Percentiles rank a stretch among this genome's conserved stretches.
Conservation (phyloP, 139 green algal genomes). For the Coccomyxa sp. region DNA sequence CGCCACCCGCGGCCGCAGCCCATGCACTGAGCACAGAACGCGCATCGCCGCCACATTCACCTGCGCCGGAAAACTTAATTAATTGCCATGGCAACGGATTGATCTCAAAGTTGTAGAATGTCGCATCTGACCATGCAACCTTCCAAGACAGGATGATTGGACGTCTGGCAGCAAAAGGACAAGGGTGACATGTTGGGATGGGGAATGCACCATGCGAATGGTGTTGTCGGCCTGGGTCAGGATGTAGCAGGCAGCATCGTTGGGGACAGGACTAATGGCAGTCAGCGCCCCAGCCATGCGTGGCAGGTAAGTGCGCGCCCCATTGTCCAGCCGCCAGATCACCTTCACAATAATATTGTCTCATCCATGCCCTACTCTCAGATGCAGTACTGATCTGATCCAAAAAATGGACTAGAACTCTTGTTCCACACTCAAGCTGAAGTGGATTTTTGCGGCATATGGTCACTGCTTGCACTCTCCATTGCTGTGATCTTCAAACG, state of each 20-base stretch:
- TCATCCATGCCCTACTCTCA: neutral
- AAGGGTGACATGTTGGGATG: neutral
- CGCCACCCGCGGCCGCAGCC: constrained; percentile 31
- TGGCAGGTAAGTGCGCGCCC: constrained; percentile 44
- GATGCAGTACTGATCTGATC: neutral
- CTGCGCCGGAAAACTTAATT: constrained; percentile 1
- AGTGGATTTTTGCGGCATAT: neutral
- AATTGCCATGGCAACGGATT: too few relatives aligned
- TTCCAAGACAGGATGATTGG: too few relatives aligned
- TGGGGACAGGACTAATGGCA: constrained; percentile 23
- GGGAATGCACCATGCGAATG: constrained; percentile 43
- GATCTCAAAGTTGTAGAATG: too few relatives aligned
- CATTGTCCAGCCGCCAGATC: constrained; percentile 64
- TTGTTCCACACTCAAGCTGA: neutral
- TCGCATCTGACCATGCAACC: too few relatives aligned
- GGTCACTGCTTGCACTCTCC: neutral
- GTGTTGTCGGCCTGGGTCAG: constrained; percentile 72
- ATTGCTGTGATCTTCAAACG: neutral
- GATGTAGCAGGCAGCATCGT: constrained; percentile 49
- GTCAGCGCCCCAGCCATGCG: constrained; percentile 67
- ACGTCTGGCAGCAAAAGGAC: too few relatives aligned
- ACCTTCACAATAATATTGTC: constrained; percentile 30
- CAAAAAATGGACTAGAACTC: neutral
- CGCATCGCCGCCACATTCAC: constrained; percentile 47
- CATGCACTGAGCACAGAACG: constrained; percentile 46